phyloP scores from a whole-genome alignment of 1,284 basidiomycete species.

The Vanrija humicola region DNA sequence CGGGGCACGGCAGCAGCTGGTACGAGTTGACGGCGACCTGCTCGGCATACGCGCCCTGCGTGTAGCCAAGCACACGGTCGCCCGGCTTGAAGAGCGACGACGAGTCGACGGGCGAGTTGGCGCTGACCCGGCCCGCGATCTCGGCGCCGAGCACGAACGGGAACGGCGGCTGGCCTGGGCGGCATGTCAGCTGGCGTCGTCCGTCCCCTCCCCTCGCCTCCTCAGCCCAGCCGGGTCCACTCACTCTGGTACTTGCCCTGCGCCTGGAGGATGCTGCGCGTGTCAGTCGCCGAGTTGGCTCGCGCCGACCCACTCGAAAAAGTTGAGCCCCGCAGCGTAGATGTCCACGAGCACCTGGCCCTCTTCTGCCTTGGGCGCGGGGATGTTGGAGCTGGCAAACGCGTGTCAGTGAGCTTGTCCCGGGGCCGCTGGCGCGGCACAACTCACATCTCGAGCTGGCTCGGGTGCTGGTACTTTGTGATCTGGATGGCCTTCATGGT shows the following conservation, averaged over 20 bases:
- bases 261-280: conserved; percentile 62
- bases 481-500: conserved; percentile 76
- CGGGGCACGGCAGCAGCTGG: conserved; percentile 59
- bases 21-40: conserved; percentile 58
- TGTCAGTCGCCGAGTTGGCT: background rate
- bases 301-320: conserved; percentile 36
- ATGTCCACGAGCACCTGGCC: conserved; percentile 77
- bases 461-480: conserved; percentile 67
- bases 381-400: conserved; percentile 52
- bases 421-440: too few relatives aligned
- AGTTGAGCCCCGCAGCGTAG: conserved; percentile 51
- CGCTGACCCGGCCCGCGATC: conserved; percentile 74
- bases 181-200: background rate
- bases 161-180: conserved; percentile 62
- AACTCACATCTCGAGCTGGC: conserved; percentile 58
- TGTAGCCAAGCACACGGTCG: conserved; percentile 84
- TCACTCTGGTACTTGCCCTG: conserved; percentile 79
- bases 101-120: conserved; percentile 70
- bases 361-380: conserved; percentile 57
- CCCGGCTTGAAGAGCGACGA: conserved; percentile 77
- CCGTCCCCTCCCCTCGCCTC: background rate
- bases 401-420: background rate
- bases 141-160: conserved; percentile 82
- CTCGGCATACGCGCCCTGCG: conserved; percentile 72
- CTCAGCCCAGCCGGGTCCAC: too few relatives aligned